These are phyloP conservation scores for Paraphoma sp. DNA, from an alignment of 2,329 filamentous ascomycete genomes.

Conservation along the genomic window DNA sequence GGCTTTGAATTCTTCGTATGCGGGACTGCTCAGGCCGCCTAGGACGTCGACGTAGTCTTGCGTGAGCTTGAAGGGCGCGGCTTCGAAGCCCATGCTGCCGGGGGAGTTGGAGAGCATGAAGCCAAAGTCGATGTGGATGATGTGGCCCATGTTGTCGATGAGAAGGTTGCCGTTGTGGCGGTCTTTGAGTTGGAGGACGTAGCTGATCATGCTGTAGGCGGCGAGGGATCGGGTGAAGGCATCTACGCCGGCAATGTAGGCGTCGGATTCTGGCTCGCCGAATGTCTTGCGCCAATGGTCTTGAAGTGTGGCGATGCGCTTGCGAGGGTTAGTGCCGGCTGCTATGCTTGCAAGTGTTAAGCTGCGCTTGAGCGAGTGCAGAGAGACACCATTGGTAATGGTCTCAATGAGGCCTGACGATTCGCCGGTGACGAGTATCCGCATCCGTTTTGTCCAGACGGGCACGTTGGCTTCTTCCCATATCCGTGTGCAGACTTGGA, in stretches of 20 bases:
- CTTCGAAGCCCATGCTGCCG: slow-evolving; percentile 83
- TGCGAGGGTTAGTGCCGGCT: slow-evolving; percentile 73
- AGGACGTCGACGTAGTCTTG: slow-evolving; percentile 86
- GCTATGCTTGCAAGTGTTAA: slow-evolving; percentile 78
- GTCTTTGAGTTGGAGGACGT: slow-evolving; percentile 84
- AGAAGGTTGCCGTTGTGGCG: slow-evolving; percentile 87
- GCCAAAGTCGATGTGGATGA: slow-evolving; percentile 88
- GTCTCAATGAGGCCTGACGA: slow-evolving; percentile 86
- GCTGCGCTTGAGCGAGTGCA: slow-evolving; percentile 83
- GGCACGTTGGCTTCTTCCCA: slow-evolving; percentile 76
- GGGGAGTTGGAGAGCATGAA: slow-evolving; percentile 91
- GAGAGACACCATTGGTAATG: slow-evolving; percentile 86
- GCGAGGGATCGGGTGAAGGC: slow-evolving; percentile 83
- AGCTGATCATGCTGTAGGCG: slow-evolving; percentile 85
- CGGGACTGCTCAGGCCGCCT: slow-evolving; percentile 72
- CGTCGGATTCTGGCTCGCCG: slow-evolving; percentile 71
- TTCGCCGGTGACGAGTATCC: slow-evolving; percentile 84
- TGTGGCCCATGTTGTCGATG: slow-evolving; percentile 84
- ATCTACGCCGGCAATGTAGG: slow-evolving; percentile 74
- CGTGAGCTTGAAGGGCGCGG: slow-evolving; percentile 85
- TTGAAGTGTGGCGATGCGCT: slow-evolving; percentile 78
- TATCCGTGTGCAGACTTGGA: slow-evolving; percentile 80
- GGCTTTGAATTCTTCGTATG: slow-evolving; percentile 77
- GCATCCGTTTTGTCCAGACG: slow-evolving; percentile 91
- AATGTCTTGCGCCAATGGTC: slow-evolving; percentile 85